Evolutionary conservation across 805 yeast species (phyloP), one percentile per base, ranked within the genome.

Genomic region (Teunomyces pallodes): DNA sequence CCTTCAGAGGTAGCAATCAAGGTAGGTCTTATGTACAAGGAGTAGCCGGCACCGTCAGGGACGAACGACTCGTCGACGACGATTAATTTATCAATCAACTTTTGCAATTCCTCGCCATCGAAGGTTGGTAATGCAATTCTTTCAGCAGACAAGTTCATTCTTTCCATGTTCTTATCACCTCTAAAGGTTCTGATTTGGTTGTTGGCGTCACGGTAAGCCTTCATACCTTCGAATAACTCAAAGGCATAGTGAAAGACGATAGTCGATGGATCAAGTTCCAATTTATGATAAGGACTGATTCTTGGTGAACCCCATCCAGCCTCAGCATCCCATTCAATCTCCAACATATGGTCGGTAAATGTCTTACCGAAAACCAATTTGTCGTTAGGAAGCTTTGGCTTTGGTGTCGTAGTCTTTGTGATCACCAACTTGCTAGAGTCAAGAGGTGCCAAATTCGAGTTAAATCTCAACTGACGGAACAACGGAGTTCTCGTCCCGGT

Each of bases 181-280:
- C 99, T 83, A 79, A 92, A 92, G 65, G 92, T 76, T 61, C 96
- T 80, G 63, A 90, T 60, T 39, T 62, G 45, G 58, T 59, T 53
- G 42, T 84, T 72, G 24, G 54, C 36, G 63, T 80, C 87, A 52
- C 71, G 71, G 79, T 91, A 92, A 10, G 97, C 97, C 76, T 92
- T 92, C 74, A 92, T 76, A 56, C 99, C 99, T 75, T 92, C 99
- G 57, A 92, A 94, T 51, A 92, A 80, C 69, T 90, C 96, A 63
- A 94, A 92, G 4, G 96, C 92, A 62, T 92, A 92, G 75, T 92
- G 99, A 73, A 92, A 83, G 30, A 91, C 98, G 66, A 87, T 81
- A 14, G 94, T 73, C 16, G 96, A 84, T 26, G 99, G 99, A 62
- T 91, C 97, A 50, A 92, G 68, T 13, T 75, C 60, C 46, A 92